These are phyloP conservation scores for Teunomyces pallodes DNA, from an alignment of 805 yeast genomes.

Conservation along the genomic window DNA sequence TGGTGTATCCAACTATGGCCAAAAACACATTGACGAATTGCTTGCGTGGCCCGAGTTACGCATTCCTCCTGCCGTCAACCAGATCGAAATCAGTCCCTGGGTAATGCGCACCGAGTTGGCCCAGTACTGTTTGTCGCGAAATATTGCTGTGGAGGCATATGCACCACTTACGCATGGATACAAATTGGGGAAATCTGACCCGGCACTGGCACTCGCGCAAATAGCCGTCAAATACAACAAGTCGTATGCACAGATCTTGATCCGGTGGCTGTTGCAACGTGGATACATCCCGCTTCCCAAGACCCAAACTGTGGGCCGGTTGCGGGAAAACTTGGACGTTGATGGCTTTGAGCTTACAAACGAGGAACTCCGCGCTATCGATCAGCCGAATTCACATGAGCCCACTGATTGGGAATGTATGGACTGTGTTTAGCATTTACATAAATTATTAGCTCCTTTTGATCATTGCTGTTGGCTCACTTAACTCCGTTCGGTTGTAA, in stretches of 20 bases:
- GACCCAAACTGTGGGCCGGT: slow-evolving; percentile 23
- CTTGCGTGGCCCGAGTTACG: slow-evolving; percentile 44
- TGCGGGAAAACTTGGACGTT: slow-evolving; percentile 23
- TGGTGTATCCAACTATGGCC: slow-evolving; percentile 66
- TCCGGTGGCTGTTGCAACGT: slow-evolving; percentile 49
- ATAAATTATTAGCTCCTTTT: not conserved
- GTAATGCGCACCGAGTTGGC: slow-evolving; percentile 39
- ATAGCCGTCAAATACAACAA: slow-evolving; percentile 36
- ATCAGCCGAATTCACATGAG: slow-evolving; percentile 50
- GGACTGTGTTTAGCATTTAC: slow-evolving; percentile 30
- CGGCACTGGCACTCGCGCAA: slow-evolving; percentile 26
- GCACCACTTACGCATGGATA: slow-evolving; percentile 40
- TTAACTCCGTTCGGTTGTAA: no score
- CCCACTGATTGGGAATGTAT: slow-evolving; percentile 80
- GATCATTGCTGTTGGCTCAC: no score
- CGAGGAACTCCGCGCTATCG: slow-evolving; percentile 22
- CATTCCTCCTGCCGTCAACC: slow-evolving; percentile 46
- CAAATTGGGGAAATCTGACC: slow-evolving; percentile 17
- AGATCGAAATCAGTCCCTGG: slow-evolving; percentile 51
- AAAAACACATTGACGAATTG: slow-evolving; percentile 54
- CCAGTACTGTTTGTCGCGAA: slow-evolving; percentile 24
- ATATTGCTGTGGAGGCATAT: slow-evolving; percentile 35
- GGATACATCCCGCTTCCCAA: slow-evolving; percentile 42
- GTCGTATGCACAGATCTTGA: slow-evolving; percentile 45
- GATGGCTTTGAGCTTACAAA: slow-evolving; percentile 24